Evolutionary conservation across 805 yeast genomes (phyloP).

Genomic region (Yarrowia porcina): DNA sequence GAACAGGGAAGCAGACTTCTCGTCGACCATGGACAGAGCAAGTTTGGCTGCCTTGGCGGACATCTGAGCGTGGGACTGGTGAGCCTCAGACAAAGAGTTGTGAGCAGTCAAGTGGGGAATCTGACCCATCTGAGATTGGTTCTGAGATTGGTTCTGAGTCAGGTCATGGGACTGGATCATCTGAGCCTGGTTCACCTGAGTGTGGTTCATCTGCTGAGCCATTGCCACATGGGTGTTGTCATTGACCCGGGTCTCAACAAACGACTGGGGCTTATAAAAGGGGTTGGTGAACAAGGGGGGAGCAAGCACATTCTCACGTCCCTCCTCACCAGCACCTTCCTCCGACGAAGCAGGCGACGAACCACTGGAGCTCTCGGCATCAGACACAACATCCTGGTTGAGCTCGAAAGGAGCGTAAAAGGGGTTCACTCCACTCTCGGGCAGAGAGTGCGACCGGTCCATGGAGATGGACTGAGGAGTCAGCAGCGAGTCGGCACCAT

Average conservation of each 20-base stretch:
- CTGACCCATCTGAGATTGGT: no score
- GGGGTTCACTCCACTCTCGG: conserved; percentile 12
- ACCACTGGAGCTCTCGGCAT: background rate
- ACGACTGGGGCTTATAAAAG: conserved; percentile 17
- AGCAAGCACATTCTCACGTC: background rate
- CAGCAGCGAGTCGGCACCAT: background rate
- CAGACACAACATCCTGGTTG: background rate
- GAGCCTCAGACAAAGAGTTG: no score
- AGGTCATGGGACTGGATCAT: no score
- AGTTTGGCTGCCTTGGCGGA: conserved; percentile 1
- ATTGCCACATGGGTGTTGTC: no score
- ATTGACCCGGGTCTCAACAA: no score
- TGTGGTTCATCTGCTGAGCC: no score
- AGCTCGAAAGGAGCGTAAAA: conserved; percentile 12
- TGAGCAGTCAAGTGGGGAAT: no score
- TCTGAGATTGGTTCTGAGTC: no score
- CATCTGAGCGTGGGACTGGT: no score
- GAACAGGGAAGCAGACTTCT: background rate
- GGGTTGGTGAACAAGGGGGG: conserved; percentile 18
- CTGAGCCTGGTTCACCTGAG: background rate
- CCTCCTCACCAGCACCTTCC: background rate
- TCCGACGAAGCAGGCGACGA: background rate
- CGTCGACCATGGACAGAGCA: background rate
- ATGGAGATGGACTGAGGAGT: conserved; percentile 16
- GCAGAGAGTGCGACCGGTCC: conserved; percentile 12